Evolutionary conservation across 306 rosid genomes (phyloP).

Genomic region (Quercus glauca): DNA sequence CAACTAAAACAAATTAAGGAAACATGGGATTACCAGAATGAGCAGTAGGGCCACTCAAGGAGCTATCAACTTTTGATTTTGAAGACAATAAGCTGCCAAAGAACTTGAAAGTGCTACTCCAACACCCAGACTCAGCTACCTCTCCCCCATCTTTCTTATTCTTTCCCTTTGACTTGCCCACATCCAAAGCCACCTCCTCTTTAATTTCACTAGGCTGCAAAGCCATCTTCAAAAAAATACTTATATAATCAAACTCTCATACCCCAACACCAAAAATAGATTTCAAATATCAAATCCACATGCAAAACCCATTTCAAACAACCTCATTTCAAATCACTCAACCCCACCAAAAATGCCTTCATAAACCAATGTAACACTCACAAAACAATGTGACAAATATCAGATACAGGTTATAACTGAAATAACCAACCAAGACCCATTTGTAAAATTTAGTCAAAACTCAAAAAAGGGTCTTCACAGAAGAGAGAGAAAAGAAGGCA

Average conservation of each 20-base stretch:
- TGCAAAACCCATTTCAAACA: conserved; percentile 19
- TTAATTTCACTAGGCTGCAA: conserved; percentile 55
- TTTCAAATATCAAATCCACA: conserved; percentile 14
- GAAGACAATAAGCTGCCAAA: conserved; percentile 74
- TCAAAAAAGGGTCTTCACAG: background rate
- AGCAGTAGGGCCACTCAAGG: conserved; percentile 53
- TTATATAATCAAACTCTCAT: conserved; percentile 17
- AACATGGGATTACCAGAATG: conserved; percentile 50
- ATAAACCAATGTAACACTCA: conserved; percentile 3
- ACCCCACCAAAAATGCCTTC: background rate
- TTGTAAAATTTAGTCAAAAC: conserved; percentile 26
- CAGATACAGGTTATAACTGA: background rate
- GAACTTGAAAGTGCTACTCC: conserved; percentile 51
- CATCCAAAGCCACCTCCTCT: conserved; percentile 65
- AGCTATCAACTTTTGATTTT: conserved; percentile 76
- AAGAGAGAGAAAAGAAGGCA: conserved; percentile 9
- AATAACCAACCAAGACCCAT: conserved; percentile 26
- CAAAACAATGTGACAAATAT: background rate
- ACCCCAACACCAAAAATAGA: conserved; percentile 12
- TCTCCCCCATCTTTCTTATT: conserved; percentile 41
- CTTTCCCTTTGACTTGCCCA: conserved; percentile 49
- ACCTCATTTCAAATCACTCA: background rate
- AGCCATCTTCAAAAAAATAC: conserved; percentile 52
- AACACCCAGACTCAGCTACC: conserved; percentile 54
- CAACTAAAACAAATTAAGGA: conserved; percentile 4